Conservation (phyloP, 495 filamentous ascomycete species). For the Halenospora varia region DNA sequence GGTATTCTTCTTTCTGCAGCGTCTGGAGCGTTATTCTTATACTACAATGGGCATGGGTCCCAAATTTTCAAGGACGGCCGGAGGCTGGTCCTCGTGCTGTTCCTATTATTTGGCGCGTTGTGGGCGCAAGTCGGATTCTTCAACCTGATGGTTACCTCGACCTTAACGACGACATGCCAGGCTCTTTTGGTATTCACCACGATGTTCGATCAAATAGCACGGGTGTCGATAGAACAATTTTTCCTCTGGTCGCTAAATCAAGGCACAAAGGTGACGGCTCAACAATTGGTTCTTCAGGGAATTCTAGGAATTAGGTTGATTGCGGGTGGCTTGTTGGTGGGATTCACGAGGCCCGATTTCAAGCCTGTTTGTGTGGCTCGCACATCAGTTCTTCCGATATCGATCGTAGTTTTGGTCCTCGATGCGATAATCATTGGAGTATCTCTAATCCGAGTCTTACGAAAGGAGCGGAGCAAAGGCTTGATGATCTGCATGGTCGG, state of each 20-base stretch:
- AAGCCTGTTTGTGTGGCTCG: conserved; percentile 44
- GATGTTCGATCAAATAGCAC: conserved; percentile 47
- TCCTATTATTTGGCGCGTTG: conserved; percentile 44
- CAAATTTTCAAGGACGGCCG: conserved; percentile 50
- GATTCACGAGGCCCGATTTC: conserved; percentile 44
- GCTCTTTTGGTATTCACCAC: conserved; percentile 43
- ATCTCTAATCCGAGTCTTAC: conserved; percentile 28
- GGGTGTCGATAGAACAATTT: conserved; percentile 47
- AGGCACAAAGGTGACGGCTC: conserved; percentile 18
- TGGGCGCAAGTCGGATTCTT: conserved; percentile 49
- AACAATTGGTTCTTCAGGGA: conserved; percentile 32
- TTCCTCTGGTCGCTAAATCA: conserved; percentile 39
- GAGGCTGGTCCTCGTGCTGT: conserved; percentile 59
- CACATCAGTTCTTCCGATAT: conserved; percentile 38
- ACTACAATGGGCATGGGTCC: conserved; percentile 44
- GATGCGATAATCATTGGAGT: conserved; percentile 42
- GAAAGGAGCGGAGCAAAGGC: conserved; percentile 30
- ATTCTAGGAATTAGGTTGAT: conserved; percentile 41
- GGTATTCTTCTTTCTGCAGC: conserved; percentile 50
- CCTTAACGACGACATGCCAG: conserved; percentile 41
- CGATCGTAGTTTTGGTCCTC: conserved; percentile 37
- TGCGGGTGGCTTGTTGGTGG: conserved; percentile 44
- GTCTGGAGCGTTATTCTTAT: conserved; percentile 46
- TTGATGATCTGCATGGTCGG: conserved; percentile 39
- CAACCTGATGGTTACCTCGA: conserved; percentile 38